Conservation (phyloP, 129 eudicot genomes). For the Flaveria bidentis region DNA sequence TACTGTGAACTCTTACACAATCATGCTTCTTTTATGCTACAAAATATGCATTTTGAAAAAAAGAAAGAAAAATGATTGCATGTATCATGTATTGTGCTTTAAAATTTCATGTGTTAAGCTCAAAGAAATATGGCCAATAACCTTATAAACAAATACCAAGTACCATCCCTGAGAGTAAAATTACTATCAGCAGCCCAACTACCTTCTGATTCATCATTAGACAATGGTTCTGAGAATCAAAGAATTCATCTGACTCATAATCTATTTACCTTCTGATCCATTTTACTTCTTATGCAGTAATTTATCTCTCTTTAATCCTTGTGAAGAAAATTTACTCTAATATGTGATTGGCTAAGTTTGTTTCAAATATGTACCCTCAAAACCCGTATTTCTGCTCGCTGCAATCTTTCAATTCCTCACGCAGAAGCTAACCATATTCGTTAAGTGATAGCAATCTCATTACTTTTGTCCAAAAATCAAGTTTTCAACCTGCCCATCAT, state of each 20-base stretch:
- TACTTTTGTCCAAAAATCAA: no score
- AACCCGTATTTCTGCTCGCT: constrained; percentile 26
- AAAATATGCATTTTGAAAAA: constrained; percentile 34
- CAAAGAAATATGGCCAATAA: not conserved
- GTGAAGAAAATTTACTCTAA: constrained; percentile 42
- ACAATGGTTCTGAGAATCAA: constrained; percentile 60
- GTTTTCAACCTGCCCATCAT: no score
- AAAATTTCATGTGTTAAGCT: not conserved
- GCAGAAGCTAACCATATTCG: no score
- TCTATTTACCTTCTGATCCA: constrained; percentile 23
- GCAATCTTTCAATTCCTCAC: no score
- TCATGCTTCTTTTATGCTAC: constrained; percentile 45
- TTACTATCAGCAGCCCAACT: constrained; percentile 40
- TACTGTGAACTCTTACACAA: constrained; percentile 35
- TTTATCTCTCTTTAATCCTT: constrained; percentile 38
- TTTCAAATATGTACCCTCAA: constrained; percentile 54
- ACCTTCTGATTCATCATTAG: constrained; percentile 46
- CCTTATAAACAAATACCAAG: not conserved
- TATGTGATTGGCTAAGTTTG: constrained; percentile 45
- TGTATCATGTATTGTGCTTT: not conserved
- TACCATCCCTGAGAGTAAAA: constrained; percentile 35
- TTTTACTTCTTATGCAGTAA: constrained; percentile 19
- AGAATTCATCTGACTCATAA: constrained; percentile 57
- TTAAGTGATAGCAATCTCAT: no score
- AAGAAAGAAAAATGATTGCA: no score